phyloP scores from a whole-genome alignment of 345 rosid species.

The Citrus hindsii region DNA sequence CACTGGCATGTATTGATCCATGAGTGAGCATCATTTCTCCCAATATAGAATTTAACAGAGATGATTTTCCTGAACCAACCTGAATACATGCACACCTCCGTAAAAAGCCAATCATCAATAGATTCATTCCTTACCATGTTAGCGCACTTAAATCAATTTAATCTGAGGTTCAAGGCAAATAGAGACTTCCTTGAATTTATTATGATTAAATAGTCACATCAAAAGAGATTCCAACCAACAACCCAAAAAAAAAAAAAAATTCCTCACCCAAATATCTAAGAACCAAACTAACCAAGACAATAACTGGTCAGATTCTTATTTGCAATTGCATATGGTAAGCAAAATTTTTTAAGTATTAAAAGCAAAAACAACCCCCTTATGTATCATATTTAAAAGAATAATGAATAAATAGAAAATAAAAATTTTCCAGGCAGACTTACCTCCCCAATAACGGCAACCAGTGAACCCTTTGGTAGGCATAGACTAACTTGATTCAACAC shows the following conservation, averaged over 20 bases:
- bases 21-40: conserved; percentile 62
- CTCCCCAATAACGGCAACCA: conserved; percentile 85
- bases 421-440: conserved; percentile 27
- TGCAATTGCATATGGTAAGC: background rate
- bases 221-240: background rate
- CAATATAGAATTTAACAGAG: conserved; percentile 67
- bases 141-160: background rate
- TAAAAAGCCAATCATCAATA: background rate
- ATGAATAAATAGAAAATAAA: background rate
- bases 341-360: background rate
- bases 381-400: background rate
- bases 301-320: background rate
- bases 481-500: conserved; percentile 57
- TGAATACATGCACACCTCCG: conserved; percentile 26
- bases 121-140: background rate
- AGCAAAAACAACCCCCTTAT: background rate
- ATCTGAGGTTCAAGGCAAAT: background rate
- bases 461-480: conserved; percentile 56
- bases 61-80: conserved; percentile 98
- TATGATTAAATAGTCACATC: background rate
- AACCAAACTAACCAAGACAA: background rate
- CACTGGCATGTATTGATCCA: conserved; percentile 56
- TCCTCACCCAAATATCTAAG: background rate
- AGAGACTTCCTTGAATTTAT: background rate
- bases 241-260: background rate